These are phyloP conservation scores for Amanita thiersii DNA, from an alignment of 768 basidiomycete species.

Conservation along the genomic window DNA sequence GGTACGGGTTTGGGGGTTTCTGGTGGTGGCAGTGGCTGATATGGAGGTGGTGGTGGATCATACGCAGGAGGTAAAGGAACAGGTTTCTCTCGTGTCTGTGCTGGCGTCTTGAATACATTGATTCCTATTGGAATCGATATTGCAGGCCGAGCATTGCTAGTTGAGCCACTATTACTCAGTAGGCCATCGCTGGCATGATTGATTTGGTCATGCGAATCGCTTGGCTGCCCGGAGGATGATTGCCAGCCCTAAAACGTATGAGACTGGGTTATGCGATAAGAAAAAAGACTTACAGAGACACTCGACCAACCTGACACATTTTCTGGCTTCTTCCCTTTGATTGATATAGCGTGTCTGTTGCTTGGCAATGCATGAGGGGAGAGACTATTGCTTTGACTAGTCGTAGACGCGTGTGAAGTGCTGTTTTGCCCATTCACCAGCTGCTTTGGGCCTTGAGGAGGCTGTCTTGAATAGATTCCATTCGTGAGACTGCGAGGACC, in stretches of 20 bases:
- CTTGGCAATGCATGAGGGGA: constrained; percentile 19
- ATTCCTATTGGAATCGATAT: constrained; percentile 20
- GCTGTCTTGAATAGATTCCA: constrained; percentile 21
- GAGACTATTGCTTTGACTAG: constrained; percentile 15
- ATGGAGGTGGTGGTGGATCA: constrained; percentile 21
- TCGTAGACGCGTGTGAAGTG: constrained; percentile 12
- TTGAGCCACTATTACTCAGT: constrained; percentile 13
- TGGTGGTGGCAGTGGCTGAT: constrained; percentile 15
- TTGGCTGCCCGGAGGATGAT: constrained; percentile 19
- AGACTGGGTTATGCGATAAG: constrained; percentile 5
- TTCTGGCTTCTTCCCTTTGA: constrained; percentile 29
- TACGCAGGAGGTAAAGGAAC: constrained; percentile 24
- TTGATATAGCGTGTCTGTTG: constrained; percentile 26
- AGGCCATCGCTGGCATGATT: constrained; percentile 12
- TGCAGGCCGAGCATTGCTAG: constrained; percentile 15
- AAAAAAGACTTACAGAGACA: constrained; percentile 18
- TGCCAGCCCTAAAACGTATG: constrained; percentile 19
- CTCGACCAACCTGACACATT: constrained; percentile 10
- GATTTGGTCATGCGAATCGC: constrained; percentile 17
- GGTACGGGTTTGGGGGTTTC: constrained; percentile 23
- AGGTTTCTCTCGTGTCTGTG: constrained; percentile 18
- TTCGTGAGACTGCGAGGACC: constrained; percentile 55
- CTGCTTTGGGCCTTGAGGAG: constrained; percentile 30
- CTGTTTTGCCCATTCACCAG: constrained; percentile 29
- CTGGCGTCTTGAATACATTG: constrained; percentile 8